Evolutionary conservation across 768 basidiomycete genomes (phyloP).

Genomic region (Amanita muscaria): DNA sequence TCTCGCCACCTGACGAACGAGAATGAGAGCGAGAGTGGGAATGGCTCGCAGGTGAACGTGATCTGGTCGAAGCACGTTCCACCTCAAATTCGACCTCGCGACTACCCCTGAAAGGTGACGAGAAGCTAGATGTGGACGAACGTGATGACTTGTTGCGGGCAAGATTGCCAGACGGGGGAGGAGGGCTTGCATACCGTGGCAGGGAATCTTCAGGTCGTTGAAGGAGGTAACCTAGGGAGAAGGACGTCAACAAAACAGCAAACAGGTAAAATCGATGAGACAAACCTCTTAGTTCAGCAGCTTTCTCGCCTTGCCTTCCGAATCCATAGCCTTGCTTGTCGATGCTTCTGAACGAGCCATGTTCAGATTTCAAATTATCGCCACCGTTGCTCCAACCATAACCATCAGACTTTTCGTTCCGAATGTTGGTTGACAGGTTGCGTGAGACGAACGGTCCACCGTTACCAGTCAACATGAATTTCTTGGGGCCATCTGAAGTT

Average conservation of each 20-base stretch:
- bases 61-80: slow-evolving; percentile 8
- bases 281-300: slow-evolving; percentile 56
- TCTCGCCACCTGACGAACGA: slow-evolving; percentile 1
- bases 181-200: slow-evolving; percentile 39
- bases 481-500: slow-evolving; percentile 4
- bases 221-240: slow-evolving; percentile 41
- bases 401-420: slow-evolving; percentile 9
- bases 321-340: slow-evolving; percentile 58
- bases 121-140: slow-evolving; percentile 29
- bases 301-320: slow-evolving; percentile 74
- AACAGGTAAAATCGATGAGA: background rate
- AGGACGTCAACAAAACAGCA: background rate
- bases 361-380: slow-evolving; percentile 10
- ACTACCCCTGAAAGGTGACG: slow-evolving; percentile 24
- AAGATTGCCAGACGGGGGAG: slow-evolving; percentile 15
- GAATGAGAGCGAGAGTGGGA: background rate
- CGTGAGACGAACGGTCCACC: slow-evolving; percentile 6
- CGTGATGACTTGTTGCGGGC: slow-evolving; percentile 22
- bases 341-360: slow-evolving; percentile 22
- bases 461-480: slow-evolving; percentile 4
- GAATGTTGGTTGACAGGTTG: background rate
- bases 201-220: slow-evolving; percentile 50
- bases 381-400: background rate
- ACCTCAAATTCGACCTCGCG: background rate
- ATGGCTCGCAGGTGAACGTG: background rate